Percentiles rank a stretch among this genome's conserved stretches.
phyloP scores from a whole-genome alignment of 257 asterid species.

The Nicotiana knightiana region DNA sequence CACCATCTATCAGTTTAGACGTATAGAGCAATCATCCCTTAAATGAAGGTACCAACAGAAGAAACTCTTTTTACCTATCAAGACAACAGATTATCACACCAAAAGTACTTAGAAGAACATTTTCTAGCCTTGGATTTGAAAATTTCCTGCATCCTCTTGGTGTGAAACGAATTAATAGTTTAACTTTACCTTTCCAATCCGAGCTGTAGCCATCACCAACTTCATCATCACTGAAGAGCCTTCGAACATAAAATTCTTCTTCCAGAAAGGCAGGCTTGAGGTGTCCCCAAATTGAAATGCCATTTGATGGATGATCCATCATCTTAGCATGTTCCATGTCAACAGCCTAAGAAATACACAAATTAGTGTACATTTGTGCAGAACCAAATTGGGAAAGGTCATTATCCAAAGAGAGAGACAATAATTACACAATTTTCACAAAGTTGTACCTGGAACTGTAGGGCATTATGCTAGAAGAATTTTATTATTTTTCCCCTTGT shows the following conservation, averaged over 20 bases:
- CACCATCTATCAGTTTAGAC: background rate
- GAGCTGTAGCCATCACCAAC: slow-evolving; percentile 39
- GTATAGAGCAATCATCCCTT: background rate
- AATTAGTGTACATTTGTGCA: background rate
- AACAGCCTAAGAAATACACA: slow-evolving; percentile 41
- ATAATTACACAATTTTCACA: background rate
- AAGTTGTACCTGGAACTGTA: background rate
- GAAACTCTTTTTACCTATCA: background rate
- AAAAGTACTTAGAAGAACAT: background rate
- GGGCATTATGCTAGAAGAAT: background rate
- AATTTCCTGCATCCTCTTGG: background rate
- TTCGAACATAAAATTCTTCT: slow-evolving; percentile 56
- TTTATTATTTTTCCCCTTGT: background rate
- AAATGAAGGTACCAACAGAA: background rate
- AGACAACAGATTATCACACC: background rate
- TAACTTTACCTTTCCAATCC: slow-evolving; percentile 36
- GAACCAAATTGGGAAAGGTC: background rate
- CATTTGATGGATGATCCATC: slow-evolving; percentile 66
- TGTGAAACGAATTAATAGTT: background rate
- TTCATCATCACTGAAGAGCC: slow-evolving; percentile 44
- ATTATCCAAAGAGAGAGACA: background rate
- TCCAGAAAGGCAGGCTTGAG: slow-evolving; percentile 58
- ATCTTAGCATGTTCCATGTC: slow-evolving; percentile 40
- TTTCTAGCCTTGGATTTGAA: background rate
- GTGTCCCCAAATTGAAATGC: slow-evolving; percentile 65